Evolutionary conservation across 129 eudicot genomes (phyloP), one percentile per base, ranked within the genome.

Genomic region (Tagetes patula): DNA sequence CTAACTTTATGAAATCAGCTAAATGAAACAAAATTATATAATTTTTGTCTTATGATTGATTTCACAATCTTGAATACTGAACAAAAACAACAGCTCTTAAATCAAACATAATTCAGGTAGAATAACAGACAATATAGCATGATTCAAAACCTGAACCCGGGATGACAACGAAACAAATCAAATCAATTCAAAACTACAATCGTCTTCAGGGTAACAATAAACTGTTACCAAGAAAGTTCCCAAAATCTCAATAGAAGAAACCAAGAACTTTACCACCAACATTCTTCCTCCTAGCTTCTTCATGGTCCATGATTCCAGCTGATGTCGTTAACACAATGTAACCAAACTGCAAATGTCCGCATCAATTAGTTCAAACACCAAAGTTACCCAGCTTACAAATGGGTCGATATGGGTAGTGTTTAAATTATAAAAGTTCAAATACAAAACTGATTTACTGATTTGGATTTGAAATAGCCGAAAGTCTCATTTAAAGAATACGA

Each of bases 281-380:
- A 40, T 77, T 86, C 83, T 86, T 86, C 74, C 90, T 83, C 76
- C 90, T 80, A 20, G 87, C 90, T 81, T 86, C 93, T 80, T 87
- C 93, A 67, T 87, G 93, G 56, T 87, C 93, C 93, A 87, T 87
- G 75, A 87, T 87, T 6, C 93, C 93, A 70, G 93, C 93, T 54
- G 93, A 87, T 6, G 89, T 87, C 0, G 93, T 87, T 69, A 87
- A 74, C 66, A 86, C 90, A 66, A 86, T 86, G 79, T 86, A 86
- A 5, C 90, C 90, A 70, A 86, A 86, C 90, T 86, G 87, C 75
- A 80, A 40, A 48, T 12, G 39, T 64, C 33, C n/a, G 10, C 3
- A 59, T 33, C 65, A 59, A 32, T 59, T 8, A 32, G 65, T 59
- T 8, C 36, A 12, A 55, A 55, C 12, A 31, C 39, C 30, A 56